Evolutionary conservation across 768 basidiomycete genomes (phyloP).

Genomic region (Phaffia tasmanica): DNA sequence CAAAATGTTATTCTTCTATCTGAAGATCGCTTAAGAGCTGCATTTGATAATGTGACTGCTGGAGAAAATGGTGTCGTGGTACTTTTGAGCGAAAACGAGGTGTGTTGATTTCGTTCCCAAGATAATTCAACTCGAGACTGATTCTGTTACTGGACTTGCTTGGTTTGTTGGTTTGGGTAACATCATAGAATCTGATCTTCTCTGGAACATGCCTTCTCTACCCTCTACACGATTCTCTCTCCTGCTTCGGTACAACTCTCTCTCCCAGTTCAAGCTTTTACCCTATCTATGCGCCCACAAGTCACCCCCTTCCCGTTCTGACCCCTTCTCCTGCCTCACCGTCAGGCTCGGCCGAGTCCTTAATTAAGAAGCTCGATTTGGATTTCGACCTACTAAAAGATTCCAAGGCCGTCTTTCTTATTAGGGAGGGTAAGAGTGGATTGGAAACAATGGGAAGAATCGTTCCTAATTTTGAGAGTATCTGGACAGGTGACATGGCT

Average conservation of each 20-base stretch:
- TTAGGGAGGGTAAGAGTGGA: slow-evolving; percentile 16
- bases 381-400: not conserved
- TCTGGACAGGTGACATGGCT: slow-evolving; percentile 23
- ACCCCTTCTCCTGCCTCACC: not conserved
- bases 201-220: slow-evolving; percentile 22
- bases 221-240: slow-evolving; percentile 14
- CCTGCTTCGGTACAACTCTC: slow-evolving; percentile 15
- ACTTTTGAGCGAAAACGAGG: slow-evolving; percentile 19
- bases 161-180: not conserved
- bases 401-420: slow-evolving; percentile 11
- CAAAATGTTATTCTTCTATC: slow-evolving; percentile 14
- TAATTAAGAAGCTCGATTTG: slow-evolving; percentile 1
- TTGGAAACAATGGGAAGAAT: slow-evolving; percentile 15
- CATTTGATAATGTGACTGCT: slow-evolving; percentile 19
- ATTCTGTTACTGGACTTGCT: not conserved
- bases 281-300: slow-evolving; percentile 18
- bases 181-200: slow-evolving; percentile 21
- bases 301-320: slow-evolving; percentile 21
- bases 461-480: slow-evolving; percentile 12
- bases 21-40: slow-evolving; percentile 3
- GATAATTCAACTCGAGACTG: not conserved
- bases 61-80: slow-evolving; percentile 21
- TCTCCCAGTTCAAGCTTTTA: slow-evolving; percentile 8
- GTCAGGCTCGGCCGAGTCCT: not conserved
- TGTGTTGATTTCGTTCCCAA: not conserved